A percentile compares a stretch with the other conserved stretches of the same genome.
Conservation (phyloP, 148 eudicot genomes). For the Rhododendron molle region DNA sequence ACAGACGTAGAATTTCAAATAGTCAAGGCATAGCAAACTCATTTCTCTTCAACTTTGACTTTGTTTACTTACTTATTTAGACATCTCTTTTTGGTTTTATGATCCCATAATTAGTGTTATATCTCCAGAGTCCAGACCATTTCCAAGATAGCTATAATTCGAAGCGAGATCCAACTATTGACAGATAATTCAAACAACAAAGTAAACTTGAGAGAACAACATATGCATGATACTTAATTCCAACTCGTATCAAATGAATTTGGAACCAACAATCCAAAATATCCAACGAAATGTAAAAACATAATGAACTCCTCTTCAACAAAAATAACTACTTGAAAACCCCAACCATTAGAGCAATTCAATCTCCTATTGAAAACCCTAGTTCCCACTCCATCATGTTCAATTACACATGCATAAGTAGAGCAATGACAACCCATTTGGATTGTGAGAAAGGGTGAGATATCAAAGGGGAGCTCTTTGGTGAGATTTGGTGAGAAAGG, state of each 20-base stretch:
- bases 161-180: background rate
- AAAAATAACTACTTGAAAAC: background rate
- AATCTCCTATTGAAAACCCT: conserved; percentile 4
- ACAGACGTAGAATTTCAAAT: too few species aligned
- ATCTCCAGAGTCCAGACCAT: background rate
- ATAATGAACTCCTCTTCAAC: background rate
- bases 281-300: background rate
- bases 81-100: background rate
- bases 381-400: background rate
- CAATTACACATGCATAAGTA: background rate
- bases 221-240: background rate
- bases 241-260: background rate
- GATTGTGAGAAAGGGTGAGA: too few species aligned
- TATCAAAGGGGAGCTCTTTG: too few species aligned
- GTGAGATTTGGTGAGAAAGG: too few species aligned
- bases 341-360: background rate
- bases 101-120: too few species aligned
- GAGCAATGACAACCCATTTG: background rate
- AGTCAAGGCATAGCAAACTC: background rate
- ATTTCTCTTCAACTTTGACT: background rate
- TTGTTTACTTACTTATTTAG: background rate
- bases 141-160: background rate
- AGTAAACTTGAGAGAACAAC: background rate
- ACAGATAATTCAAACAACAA: background rate
- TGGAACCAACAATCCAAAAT: background rate